Evolutionary conservation across 164 flowering plant genomes (phyloP), one percentile per base, ranked within the genome.

Genomic region (Vitis riparia): DNA sequence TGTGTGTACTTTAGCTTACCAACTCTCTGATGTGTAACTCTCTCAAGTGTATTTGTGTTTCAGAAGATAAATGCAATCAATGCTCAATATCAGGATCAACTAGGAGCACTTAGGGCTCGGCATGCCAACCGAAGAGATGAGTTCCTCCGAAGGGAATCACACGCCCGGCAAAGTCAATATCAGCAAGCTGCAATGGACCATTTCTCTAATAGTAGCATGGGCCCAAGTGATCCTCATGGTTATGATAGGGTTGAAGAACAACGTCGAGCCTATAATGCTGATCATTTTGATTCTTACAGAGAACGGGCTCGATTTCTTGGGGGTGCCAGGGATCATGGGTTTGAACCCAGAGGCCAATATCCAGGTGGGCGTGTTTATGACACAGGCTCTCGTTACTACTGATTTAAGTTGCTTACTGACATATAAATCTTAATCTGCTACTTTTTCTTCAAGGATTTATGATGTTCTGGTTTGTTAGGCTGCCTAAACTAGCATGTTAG

Each of bases 321-420:
- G 3, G 77, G 74, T 69, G 69, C 63, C 9, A 79, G 90, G 73
- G 82, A 68, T 66, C 88, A 82, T 50, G 85, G 85, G 2, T 69
- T 62, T 53, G 97, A 89, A 55, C 70, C 90, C n/a, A 84, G 87
- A 70, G 90, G 84, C 62, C 82, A 82, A 11, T 89, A 85, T 53
- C 86, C 92, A 3, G 91, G 87, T 3, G 87, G 91, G 57, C 88
- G 91, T n/a, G 79, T 75, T 60, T 89, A 89, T 63, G 80, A 85
- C 44, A 64, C 77, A 11, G 81, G 82, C 37, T 67, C 85, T 15
- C 89, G 91, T 48, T 87, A 81, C 64, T 83, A 82, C 77, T 87
- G 44, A 37, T 5, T 37, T 37, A 37, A 6, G 6, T 37, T 37
- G 44, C 44, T 37, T 37, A 2, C 44, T 37, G 7, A 37, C 44